Evolutionary conservation across 192 early-diverging fungal species (phyloP).

Genomic region (Entomortierella lignicola): DNA sequence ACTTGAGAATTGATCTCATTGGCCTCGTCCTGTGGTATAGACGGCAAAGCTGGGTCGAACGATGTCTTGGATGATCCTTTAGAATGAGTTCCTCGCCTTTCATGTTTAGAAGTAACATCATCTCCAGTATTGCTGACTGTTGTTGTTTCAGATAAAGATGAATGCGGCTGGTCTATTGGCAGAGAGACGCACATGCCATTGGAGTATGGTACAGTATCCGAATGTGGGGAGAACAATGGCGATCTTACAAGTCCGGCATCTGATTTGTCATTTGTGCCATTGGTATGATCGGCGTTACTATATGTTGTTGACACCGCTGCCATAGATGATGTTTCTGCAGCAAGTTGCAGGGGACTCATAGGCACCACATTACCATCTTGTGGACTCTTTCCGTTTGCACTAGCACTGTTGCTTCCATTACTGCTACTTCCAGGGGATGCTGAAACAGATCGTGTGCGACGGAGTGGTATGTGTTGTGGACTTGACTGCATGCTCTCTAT

Average conservation of each 20-base stretch:
- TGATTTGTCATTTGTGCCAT: constrained; percentile 7
- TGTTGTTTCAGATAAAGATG: neutral
- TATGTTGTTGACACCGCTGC: neutral
- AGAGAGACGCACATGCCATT: constrained; percentile 40
- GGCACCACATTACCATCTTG: neutral
- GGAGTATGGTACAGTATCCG: constrained; percentile 38
- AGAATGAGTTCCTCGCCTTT: constrained; percentile 30
- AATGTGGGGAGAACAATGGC: constrained; percentile 25
- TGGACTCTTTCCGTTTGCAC: constrained; percentile 2
- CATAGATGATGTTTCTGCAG: constrained; percentile 8
- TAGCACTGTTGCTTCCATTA: constrained; percentile 5
- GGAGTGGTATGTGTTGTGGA: constrained; percentile 22
- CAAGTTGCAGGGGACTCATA: constrained; percentile 33
- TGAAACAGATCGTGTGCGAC: constrained; percentile 34
- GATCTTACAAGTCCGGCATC: constrained; percentile 18
- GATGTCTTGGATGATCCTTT: constrained; percentile 35
- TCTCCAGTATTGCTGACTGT: constrained; percentile 1
- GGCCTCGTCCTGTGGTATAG: constrained; percentile 36
- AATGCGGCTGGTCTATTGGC: constrained; percentile 19
- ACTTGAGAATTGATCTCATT: constrained; percentile 10
- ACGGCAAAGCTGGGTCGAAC: constrained; percentile 35
- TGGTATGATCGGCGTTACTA: neutral
- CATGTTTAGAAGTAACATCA: constrained; percentile 1
- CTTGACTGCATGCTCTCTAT: constrained; percentile 27
- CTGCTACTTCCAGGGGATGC: constrained; percentile 37